A percentile compares a stretch with the other conserved stretches of the same genome.
These are phyloP conservation scores for Canna indica DNA, from an alignment of 176 grass and related monocot genomes.

Conservation along the genomic window DNA sequence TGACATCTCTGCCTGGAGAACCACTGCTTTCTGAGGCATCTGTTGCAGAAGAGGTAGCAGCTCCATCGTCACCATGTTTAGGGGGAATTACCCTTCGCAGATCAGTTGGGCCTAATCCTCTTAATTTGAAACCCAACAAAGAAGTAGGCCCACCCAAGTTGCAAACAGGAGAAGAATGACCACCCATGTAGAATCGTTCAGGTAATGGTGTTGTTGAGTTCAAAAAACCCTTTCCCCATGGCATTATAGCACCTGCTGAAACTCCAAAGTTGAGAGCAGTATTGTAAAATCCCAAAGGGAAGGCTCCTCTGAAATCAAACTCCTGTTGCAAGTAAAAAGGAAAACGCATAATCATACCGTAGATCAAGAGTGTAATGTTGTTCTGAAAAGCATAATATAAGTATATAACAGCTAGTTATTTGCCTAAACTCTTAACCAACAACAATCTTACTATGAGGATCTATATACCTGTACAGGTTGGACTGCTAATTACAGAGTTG, in stretches of 20 bases:
- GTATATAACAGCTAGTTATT: not conserved
- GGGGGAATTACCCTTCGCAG: constrained; percentile 28
- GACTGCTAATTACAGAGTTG: not conserved
- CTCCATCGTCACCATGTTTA: constrained; percentile 30
- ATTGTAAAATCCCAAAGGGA: constrained; percentile 59
- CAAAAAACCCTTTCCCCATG: constrained; percentile 48
- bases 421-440: not conserved
- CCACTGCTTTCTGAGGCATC: constrained; percentile 21
- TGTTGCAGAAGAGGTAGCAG: constrained; percentile 21
- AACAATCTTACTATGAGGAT: not conserved
- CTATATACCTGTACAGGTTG: not conserved
- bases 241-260: constrained; percentile 48
- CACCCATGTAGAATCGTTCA: constrained; percentile 75
- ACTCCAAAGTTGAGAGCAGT: constrained; percentile 61
- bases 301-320: constrained; percentile 53
- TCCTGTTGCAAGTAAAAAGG: constrained; percentile 29
- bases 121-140: constrained; percentile 57
- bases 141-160: constrained; percentile 48
- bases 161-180: constrained; percentile 50
- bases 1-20: constrained; percentile 32
- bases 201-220: constrained; percentile 45
- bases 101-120: constrained; percentile 58
- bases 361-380: too few species aligned
- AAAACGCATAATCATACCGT: constrained; percentile 1
- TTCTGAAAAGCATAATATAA: too few species aligned